Conservation (phyloP, 2,329 filamentous ascomycete genomes). For the Aspergillus sp. region DNA sequence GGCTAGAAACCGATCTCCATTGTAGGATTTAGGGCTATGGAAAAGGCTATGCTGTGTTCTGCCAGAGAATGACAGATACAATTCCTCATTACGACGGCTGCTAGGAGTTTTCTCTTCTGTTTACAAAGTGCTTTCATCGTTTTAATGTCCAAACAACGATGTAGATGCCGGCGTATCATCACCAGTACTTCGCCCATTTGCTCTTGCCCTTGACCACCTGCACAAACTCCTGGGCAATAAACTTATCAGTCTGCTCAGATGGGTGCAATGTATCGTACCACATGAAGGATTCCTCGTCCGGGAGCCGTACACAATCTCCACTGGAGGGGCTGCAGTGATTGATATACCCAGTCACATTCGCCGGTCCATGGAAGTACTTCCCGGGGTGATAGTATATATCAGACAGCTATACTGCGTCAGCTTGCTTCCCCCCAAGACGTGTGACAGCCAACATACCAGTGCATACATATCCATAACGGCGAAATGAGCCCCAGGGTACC, state of each 20-base stretch:
- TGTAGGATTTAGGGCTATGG: no score
- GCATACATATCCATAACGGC: constrained; percentile 66
- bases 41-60: no score
- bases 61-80: no score
- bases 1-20: no score
- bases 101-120: no score
- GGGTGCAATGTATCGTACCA: constrained; percentile 77
- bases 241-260: constrained; percentile 59
- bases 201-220: constrained; percentile 51
- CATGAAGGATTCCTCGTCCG: constrained; percentile 52
- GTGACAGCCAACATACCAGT: constrained; percentile 40
- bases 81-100: no score
- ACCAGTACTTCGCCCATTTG: constrained; percentile 28
- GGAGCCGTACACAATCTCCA: constrained; percentile 39
- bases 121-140: no score
- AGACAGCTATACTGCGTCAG: constrained; percentile 10
- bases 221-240: constrained; percentile 57
- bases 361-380: constrained; percentile 62
- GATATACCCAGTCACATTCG: constrained; percentile 60
- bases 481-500: constrained; percentile 57
- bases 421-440: background rate
- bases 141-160: background rate
- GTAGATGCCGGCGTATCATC: background rate
- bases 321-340: constrained; percentile 51
- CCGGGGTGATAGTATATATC: constrained; percentile 64